Evolutionary conservation across 2,329 filamentous ascomycete species (phyloP).

Genomic region (Sodiomyces alkalinus): DNA sequence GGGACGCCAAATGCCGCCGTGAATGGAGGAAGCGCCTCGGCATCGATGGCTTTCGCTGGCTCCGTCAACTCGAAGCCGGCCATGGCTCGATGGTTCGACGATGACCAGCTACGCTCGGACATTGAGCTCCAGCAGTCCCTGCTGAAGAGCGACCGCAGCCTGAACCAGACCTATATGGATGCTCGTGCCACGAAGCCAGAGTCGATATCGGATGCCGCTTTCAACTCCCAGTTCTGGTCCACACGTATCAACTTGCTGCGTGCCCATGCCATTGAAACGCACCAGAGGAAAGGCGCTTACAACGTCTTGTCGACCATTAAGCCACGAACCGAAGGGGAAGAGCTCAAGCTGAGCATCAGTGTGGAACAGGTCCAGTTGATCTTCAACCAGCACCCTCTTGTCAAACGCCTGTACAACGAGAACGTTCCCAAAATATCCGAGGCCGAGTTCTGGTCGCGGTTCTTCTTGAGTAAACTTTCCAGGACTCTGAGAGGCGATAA

Average conservation of each 20-base stretch:
- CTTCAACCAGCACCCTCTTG: conserved; percentile 80
- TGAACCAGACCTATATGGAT: conserved; percentile 79
- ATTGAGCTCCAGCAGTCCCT: conserved; percentile 76
- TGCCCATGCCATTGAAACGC: conserved; percentile 76
- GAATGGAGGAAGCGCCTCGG: conserved; percentile 34
- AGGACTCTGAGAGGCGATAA: conserved; percentile 88
- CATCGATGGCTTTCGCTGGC: conserved; percentile 64
- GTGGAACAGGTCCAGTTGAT: conserved; percentile 89
- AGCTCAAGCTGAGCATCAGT: conserved; percentile 68
- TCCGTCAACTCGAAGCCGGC: conserved; percentile 42
- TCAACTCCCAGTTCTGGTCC: conserved; percentile 91
- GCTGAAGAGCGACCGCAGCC: conserved; percentile 59
- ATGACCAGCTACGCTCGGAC: conserved; percentile 61
- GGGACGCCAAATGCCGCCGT: conserved; percentile 14
- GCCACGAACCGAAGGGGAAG: conserved; percentile 58
- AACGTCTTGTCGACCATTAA: conserved; percentile 89
- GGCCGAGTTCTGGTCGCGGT: conserved; percentile 79
- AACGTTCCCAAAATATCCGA: conserved; percentile 73
- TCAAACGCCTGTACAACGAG: conserved; percentile 84
- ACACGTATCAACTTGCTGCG: conserved; percentile 73
- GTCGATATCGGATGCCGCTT: conserved; percentile 62
- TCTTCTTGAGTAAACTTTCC: conserved; percentile 80
- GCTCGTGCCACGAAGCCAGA: conserved; percentile 72
- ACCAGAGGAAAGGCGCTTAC: conserved; percentile 77
- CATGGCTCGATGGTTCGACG: conserved; percentile 61